phyloP scores from a whole-genome alignment of 2,329 filamentous ascomycete species.

The Ilyonectria robusta region DNA sequence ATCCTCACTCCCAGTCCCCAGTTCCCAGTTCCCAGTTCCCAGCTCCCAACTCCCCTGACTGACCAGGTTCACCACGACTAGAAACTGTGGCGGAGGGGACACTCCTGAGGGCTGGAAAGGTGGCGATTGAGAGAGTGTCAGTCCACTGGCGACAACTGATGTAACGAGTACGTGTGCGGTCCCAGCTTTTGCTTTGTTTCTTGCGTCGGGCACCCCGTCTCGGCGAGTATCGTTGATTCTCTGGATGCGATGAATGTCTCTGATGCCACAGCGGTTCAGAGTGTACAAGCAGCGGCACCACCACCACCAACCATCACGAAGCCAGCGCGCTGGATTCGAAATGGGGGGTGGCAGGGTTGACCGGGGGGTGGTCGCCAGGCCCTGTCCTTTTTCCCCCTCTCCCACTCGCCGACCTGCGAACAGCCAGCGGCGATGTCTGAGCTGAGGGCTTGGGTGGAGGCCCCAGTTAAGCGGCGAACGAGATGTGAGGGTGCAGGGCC shows the following conservation, averaged over 20 bases:
- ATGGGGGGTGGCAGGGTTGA: constrained; percentile 31
- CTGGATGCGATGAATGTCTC: constrained; percentile 33
- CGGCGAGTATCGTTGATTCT: constrained; percentile 32
- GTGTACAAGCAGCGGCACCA: constrained; percentile 16
- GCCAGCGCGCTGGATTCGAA: constrained; percentile 44
- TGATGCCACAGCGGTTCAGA: constrained; percentile 18
- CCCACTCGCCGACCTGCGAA: constrained; percentile 24
- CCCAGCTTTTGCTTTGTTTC: constrained; percentile 32
- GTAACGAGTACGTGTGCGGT: constrained; percentile 21
- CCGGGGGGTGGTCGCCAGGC: constrained; percentile 38
- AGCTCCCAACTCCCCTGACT: constrained; percentile 41
- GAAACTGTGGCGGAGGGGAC: constrained; percentile 48
- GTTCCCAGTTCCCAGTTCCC: constrained; percentile 35
- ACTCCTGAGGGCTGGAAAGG: constrained; percentile 25
- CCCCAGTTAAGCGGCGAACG: constrained; percentile 36
- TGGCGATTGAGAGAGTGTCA: constrained; percentile 37
- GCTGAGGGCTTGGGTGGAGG: constrained; percentile 29
- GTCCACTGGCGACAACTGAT: constrained; percentile 30
- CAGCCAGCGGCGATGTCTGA: constrained; percentile 25
- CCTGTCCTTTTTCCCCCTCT: constrained; percentile 38
- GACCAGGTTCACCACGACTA: constrained; percentile 40
- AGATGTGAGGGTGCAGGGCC: constrained; percentile 41
- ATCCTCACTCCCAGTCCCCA: too few species aligned
- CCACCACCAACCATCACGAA: constrained; percentile 41
- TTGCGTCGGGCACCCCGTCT: constrained; percentile 28